Evolutionary conservation across 1,284 basidiomycete species (phyloP), one percentile per base, ranked within the genome.

Genomic region (Austroboletus novae-zelandiae): DNA sequence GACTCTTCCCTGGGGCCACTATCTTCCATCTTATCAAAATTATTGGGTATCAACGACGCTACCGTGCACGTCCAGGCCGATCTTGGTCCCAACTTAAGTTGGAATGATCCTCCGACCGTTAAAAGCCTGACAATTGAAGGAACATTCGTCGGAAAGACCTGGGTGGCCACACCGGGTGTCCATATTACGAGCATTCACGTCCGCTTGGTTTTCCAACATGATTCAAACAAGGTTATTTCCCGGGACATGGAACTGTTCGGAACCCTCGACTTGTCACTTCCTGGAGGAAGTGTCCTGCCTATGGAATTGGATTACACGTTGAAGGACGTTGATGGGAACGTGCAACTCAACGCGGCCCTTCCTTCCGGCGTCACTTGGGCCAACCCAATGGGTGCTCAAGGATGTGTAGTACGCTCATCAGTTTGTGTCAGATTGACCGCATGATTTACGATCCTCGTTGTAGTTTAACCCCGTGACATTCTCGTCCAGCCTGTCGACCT

Each of bases 361-460:
- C 52, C 50, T 47, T 47, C 44, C 2, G 44, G 52, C 10, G 37
- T 23, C 23, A 40, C 31, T 40, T 53, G 52, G 52, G 27, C 32
- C 6, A 32, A 53, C 5, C 51, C 52, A 7, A 40, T 53, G 51
- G 52, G 45, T 14, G 52, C 31, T 6, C 52, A 53, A 47, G 51
- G 52, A 25, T 36, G 52, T 14, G 37, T 53, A 41, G 45, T 47
- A 35, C 32, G 10, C 2, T 46, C 25, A 5, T 40, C 5, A 17
- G 1, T 14, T 8, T 18, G 23, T n/a, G 27, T 23, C 25, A 39
- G 4, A 34, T 18, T 10, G 20, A 7, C 25, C 8, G 1, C 8
- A 14, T 43, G 5, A 40, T 18, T 47, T 15, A 17, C 14, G 5
- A 17, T 7, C 13, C 11, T 44, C 20, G 9, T 5, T 11, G 25